phyloP scores from a whole-genome alignment of 2,329 filamentous ascomycete genomes.

The Calonectria honghensis region DNA sequence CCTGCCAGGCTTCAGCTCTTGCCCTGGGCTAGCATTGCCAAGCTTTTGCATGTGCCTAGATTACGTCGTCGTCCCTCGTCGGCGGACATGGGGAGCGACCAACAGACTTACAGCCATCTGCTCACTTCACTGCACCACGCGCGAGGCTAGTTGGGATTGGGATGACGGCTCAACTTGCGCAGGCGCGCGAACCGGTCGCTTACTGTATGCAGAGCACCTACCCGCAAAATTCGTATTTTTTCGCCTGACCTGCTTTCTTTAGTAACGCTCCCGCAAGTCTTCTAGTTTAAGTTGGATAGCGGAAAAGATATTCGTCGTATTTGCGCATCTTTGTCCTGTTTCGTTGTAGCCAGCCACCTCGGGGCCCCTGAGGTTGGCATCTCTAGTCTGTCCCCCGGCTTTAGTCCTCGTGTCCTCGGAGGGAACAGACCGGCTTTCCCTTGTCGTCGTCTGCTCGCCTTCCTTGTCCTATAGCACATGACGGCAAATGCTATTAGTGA shows the following conservation, averaged over 20 bases:
- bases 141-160: constrained; percentile 20
- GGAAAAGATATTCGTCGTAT: not conserved
- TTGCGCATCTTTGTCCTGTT: constrained; percentile 3
- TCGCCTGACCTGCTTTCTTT: constrained; percentile 11
- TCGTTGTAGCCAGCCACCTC: constrained; percentile 8
- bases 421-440: not conserved
- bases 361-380: constrained; percentile 19
- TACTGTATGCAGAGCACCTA: constrained; percentile 15
- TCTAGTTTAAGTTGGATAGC: not conserved
- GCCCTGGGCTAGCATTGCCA: constrained; percentile 20
- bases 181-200: constrained; percentile 18
- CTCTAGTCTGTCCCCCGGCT: constrained; percentile 15
- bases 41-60: constrained; percentile 19
- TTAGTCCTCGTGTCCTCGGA: not conserved
- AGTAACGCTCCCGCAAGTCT: not conserved
- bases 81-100: constrained; percentile 1
- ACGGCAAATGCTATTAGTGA: not conserved
- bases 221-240: constrained; percentile 22
- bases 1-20: constrained; percentile 19
- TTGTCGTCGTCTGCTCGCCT: not conserved
- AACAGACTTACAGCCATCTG: constrained; percentile 16
- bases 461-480: constrained; percentile 14
- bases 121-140: not conserved
- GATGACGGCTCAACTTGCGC: not conserved
- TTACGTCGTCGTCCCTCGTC: constrained; percentile 3